Evolutionary conservation across 2,329 filamentous ascomycete species (phyloP).

Genomic region (Sphaerostilbella broomeana): DNA sequence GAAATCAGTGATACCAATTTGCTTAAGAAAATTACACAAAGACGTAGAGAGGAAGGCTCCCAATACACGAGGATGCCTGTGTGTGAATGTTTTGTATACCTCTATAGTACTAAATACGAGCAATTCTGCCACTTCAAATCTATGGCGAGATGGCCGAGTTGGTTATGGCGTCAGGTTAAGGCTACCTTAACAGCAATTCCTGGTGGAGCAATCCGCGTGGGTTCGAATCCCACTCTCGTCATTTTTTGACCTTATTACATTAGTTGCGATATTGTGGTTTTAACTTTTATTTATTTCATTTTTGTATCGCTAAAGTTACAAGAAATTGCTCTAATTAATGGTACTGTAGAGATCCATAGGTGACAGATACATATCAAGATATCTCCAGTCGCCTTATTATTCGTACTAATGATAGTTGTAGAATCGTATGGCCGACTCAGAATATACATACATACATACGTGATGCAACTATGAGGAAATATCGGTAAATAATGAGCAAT

Average conservation of each 20-base stretch:
- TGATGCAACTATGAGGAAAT: too few species aligned
- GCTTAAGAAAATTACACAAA: too few species aligned
- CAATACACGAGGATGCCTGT: not conserved
- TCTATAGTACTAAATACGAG: not conserved
- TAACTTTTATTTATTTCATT: not conserved
- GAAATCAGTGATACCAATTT: too few species aligned
- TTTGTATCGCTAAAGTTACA: too few species aligned
- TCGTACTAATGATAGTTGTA: too few species aligned
- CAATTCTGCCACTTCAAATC: not conserved
- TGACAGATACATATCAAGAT: too few species aligned
- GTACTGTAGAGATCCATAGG: too few species aligned
- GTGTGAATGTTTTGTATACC: not conserved
- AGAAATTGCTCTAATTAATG: too few species aligned
- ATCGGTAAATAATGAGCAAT: too few species aligned
- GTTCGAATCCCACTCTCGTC: constrained; percentile 16
- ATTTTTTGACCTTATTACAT: not conserved
- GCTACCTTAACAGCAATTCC: constrained; percentile 15
- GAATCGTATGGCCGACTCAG: too few species aligned
- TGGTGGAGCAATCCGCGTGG: constrained; percentile 16
- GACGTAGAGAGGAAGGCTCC: not conserved
- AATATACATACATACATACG: too few species aligned
- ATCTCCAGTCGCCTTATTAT: too few species aligned
- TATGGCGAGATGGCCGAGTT: constrained; percentile 15
- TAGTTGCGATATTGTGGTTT: not conserved
- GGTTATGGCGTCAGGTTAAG: constrained; percentile 16